Conservation (phyloP, 139 green algal genomes). For the Asterochloris sp. region DNA sequence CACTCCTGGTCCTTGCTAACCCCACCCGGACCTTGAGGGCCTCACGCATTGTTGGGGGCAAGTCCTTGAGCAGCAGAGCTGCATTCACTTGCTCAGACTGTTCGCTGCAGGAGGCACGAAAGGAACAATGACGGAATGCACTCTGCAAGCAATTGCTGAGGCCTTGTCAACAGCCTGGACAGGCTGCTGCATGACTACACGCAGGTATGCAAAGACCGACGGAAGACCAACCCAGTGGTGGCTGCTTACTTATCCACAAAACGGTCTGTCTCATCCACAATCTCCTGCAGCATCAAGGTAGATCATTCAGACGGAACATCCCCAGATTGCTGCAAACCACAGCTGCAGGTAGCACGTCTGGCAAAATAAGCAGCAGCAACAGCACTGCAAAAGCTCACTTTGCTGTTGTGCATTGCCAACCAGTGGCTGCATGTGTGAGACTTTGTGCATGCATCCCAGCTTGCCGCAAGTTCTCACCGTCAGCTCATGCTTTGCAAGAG, state of each 20-base stretch:
- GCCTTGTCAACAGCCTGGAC: slow-evolving; percentile 2
- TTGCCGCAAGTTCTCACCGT: no score
- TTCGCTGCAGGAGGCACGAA: not conserved
- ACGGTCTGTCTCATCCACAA: slow-evolving; percentile 65
- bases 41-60: slow-evolving; percentile 49
- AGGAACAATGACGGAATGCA: not conserved
- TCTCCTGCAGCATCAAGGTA: slow-evolving; percentile 35
- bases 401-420: no score
- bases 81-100: slow-evolving; percentile 34
- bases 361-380: not conserved
- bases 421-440: no score
- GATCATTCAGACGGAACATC: no score
- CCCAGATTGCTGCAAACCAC: not conserved
- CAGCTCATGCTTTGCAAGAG: no score
- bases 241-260: slow-evolving; percentile 26
- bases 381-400: not conserved
- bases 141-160: not conserved
- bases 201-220: not conserved
- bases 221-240: not conserved
- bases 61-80: slow-evolving; percentile 22
- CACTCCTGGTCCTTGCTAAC: not conserved
- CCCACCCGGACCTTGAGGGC: slow-evolving; percentile 2
- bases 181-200: not conserved
- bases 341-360: not conserved
- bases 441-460: no score